Evolutionary conservation across 2,329 filamentous ascomycete species (phyloP), one percentile per base, ranked within the genome.

Genomic region (Bisporella sp.): DNA sequence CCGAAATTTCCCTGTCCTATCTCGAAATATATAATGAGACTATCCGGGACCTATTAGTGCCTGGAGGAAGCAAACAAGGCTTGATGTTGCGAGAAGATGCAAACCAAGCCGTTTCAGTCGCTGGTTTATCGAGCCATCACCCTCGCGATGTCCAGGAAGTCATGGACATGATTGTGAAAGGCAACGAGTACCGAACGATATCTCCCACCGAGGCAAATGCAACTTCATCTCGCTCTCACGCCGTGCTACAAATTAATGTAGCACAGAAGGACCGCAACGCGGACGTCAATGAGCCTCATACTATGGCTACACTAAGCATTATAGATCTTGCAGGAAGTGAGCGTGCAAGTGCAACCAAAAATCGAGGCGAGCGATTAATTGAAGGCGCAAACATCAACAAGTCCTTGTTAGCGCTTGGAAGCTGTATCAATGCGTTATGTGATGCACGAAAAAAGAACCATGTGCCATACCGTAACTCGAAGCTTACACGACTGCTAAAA

Each of bases 351-450:
- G 93, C 91, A 29, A 99, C 93, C 21, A 96, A 96, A 72, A 99
- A 99, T 68, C 78, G 93, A 49, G 93, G 93, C 50, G 92, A 96
- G 66, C 79, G 93, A 37, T 73, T 99, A 37, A 76, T 91, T 11
- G 93, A 99, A 69, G 93, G 93, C 56, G 93, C 93, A 62, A 99
- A 99, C 69, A 99, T 99, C 79, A 99, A 99, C 80, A 96, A 97
- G 66, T 99, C 93, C 1, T 77, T 99, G 3, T 81, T 99, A 12
- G 92, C 93, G 0, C 74, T 99, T 6, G 93, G 93, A 55, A 92
- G 92, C 69, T 99, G 93, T 71, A 99, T 99, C 76, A 99, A 99
- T 62, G 95, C 93, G 5, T 82, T 99, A 12, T 99, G 93, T 71
- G 93, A 99, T 64, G 82, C 88, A 4, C 82, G 89, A 47, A 95